Conservation (phyloP, 2,329 filamentous ascomycete genomes). For the Diaporthe destruens region DNA sequence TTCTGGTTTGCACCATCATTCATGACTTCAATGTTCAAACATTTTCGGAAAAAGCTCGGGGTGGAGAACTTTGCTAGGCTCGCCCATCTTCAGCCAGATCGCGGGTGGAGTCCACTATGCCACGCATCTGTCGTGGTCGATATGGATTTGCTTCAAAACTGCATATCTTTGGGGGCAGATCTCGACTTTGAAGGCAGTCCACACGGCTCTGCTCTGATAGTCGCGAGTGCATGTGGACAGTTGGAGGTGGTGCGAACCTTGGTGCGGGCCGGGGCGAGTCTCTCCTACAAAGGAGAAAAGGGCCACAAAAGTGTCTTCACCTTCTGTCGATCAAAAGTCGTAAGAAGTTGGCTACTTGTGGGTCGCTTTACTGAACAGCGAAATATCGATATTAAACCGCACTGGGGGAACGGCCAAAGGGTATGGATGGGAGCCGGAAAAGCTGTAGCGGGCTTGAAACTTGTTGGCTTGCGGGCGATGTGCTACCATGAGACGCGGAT, state of each 20-base stretch:
- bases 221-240: not conserved
- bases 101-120: not conserved
- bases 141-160: not conserved
- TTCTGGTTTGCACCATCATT: not conserved
- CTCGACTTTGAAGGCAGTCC: not conserved
- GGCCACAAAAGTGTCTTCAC: not conserved
- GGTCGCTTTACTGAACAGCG: not conserved
- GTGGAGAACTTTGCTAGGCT: not conserved
- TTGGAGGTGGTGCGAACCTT: not conserved
- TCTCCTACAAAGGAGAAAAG: not conserved
- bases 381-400: not conserved
- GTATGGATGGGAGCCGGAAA: not conserved
- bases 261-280: not conserved
- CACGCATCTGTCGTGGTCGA: not conserved
- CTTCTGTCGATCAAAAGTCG: not conserved
- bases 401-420: not conserved
- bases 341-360: not conserved
- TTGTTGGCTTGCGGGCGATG: not conserved
- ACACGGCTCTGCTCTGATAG: not conserved
- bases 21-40: not conserved
- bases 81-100: not conserved
- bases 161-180: not conserved
- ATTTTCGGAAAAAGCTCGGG: not conserved
- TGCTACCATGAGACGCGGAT: not conserved
- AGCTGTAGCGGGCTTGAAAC: not conserved